These are phyloP conservation scores for Podaxis sp. DNA, from an alignment of 768 basidiomycete genomes.

Conservation along the genomic window DNA sequence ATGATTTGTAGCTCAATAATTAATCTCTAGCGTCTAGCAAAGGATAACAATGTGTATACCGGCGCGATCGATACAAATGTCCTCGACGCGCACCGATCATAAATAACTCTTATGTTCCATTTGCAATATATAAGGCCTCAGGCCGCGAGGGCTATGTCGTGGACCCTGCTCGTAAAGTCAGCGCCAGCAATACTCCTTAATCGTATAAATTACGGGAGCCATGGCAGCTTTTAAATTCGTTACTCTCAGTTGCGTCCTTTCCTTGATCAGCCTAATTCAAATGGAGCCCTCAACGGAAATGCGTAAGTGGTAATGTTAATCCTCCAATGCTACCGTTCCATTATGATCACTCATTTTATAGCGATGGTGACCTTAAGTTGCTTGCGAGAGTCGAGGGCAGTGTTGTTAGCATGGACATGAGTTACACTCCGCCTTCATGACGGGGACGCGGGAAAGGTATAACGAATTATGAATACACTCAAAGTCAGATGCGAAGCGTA, in stretches of 20 bases:
- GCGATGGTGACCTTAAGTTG: constrained; percentile 42
- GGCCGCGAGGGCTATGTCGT: too few relatives aligned
- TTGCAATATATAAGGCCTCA: not conserved
- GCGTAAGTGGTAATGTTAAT: constrained; percentile 43
- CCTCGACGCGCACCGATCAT: not conserved
- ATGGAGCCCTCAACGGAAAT: constrained; percentile 61
- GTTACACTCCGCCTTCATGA: constrained; percentile 62
- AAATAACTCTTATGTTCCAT: not conserved
- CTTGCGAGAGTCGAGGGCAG: constrained; percentile 20
- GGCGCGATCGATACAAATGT: not conserved
- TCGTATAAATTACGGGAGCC: not conserved
- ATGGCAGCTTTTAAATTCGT: not conserved
- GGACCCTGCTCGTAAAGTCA: too few relatives aligned
- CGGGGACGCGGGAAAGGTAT: constrained; percentile 68
- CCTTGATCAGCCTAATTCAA: constrained; percentile 45
- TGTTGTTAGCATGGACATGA: constrained; percentile 43
- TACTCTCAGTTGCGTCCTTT: constrained; percentile 21
- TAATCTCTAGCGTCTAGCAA: not conserved
- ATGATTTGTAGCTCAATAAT: not conserved
- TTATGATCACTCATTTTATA: constrained; percentile 19
- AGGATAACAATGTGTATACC: too few relatives aligned
- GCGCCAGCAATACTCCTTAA: too few relatives aligned
- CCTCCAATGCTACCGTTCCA: not conserved
- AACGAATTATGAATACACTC: not conserved
- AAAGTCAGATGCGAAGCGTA: not conserved